A percentile compares a stretch with the other conserved stretches of the same genome.
These are phyloP conservation scores for Chiua virens DNA, from an alignment of 768 basidiomycete species.

Conservation along the genomic window DNA sequence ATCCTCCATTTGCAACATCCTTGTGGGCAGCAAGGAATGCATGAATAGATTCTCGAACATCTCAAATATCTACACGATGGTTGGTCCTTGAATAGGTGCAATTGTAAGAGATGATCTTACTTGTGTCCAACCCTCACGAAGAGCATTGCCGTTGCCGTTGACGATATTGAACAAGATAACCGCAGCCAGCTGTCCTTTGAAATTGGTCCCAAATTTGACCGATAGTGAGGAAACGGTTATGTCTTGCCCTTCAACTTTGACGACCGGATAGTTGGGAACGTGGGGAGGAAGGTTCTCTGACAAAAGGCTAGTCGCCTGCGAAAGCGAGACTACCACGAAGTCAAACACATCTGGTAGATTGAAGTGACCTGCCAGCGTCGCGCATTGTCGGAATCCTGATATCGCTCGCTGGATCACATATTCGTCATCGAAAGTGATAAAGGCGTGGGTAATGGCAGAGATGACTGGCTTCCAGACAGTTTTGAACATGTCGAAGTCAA, in stretches of 20 bases:
- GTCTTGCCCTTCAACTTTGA: slow-evolving; percentile 87
- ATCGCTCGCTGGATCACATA: slow-evolving; percentile 94
- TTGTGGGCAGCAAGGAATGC: slow-evolving; percentile 84
- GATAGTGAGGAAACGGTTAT: slow-evolving; percentile 91
- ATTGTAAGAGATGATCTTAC: slow-evolving; percentile 38
- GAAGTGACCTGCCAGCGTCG: slow-evolving; percentile 88
- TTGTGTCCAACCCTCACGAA: slow-evolving; percentile 94
- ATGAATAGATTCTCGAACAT: slow-evolving; percentile 97
- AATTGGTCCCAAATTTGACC: slow-evolving; percentile 91
- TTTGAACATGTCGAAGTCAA: slow-evolving; percentile 94
- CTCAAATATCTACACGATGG: slow-evolving; percentile 77
- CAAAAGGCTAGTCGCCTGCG: slow-evolving; percentile 86
- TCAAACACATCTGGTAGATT: slow-evolving; percentile 94
- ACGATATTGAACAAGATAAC: slow-evolving; percentile 98
- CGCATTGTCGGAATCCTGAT: slow-evolving; percentile 95
- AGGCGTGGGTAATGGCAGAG: slow-evolving; percentile 93
- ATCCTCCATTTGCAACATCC: slow-evolving; percentile 97
- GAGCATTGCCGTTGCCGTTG: slow-evolving; percentile 90
- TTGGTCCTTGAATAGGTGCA: neutral
- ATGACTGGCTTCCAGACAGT: slow-evolving; percentile 91
- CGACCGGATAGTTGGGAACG: slow-evolving; percentile 82
- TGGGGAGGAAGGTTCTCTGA: slow-evolving; percentile 68
- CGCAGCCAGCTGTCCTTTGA: slow-evolving; percentile 93
- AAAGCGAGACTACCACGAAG: slow-evolving; percentile 89
- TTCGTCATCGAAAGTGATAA: slow-evolving; percentile 95